Evolutionary conservation across 768 basidiomycete species (phyloP), one percentile per base, ranked within the genome.

Genomic region (Pleurotus salmoneostramineus): DNA sequence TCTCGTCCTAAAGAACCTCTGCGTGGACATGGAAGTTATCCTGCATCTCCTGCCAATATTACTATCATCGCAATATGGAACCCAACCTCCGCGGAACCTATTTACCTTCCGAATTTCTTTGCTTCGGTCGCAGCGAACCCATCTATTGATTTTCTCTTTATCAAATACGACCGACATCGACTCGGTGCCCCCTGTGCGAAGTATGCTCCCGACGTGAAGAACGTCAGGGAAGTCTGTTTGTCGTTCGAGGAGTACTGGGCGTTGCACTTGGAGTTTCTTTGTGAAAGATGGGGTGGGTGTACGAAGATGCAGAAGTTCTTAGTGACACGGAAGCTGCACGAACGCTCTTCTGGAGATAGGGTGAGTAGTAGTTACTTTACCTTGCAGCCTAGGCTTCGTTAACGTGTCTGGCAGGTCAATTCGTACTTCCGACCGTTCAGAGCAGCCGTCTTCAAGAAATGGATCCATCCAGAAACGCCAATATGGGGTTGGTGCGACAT

Each of bases 401-500:
- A 27, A 27, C 21, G 43, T 44, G 15, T 14, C 21, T 10, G 4
- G 15, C 33, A 59, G 58, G 54, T 45, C 33, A 56, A 59, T 35
- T 59, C 58, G 2, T 48, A 33, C 36, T 59, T 55, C 46, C 51
- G 58, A 4, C 52, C 54, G 14, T 56, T 56, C 36, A 15, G 58
- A 17, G 34, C 54, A 33, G 58, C 42, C 11, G 46, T 59, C 17
- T 59, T 59, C 35, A 47, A 56, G 12, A 31, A 56, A 56, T 59
- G 51, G 52, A 56, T 59, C 31, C 42, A 59, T 43, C 58, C 58
- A 4, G 40, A 46, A 7, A 59, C 58, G 3, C 46, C 12, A n/a
- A 51, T 59, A 8, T 59, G 58, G 58, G 58, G 55, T 12, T 59
- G 58, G 58, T 59, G 58, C 36, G 58, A 59, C 52, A 46, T 59